Base-by-base conservation (phyloP, 768 basidiomycete species). In the Psilocybe sp. region DNA sequence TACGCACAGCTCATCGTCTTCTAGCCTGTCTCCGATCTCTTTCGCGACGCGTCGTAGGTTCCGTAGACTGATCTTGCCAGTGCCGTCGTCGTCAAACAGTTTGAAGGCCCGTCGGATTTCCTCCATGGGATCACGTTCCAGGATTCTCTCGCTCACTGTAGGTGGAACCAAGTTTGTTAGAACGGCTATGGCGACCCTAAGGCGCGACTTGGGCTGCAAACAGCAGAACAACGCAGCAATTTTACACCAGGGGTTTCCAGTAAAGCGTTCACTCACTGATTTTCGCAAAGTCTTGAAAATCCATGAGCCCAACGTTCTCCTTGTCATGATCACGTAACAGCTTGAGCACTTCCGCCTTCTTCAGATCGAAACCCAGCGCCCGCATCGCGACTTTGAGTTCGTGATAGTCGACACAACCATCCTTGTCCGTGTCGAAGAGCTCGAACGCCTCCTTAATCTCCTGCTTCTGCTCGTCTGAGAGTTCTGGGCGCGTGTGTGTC, bases 371-470 rank as follows among this genome's bases (percentile, higher is more conserved):
- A 1, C 97, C 97, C 51, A 99, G 72, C 1, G 97, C 97, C 40
- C 97, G 81, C 92, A 99, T 95, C 45, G 96, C 94, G 61, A 99
- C 97, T 69, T 98, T 99, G 61, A 98, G 80, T 66, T 99, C 97
- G 72, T 99, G 97, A 70, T 98, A 98, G 72, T 98, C 97, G 49
- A 98, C 77, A 45, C 80, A 84, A 32, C 92, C 92, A 63, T 99
- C 97, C 75, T 98, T 97, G 79, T 99, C 97, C 40, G 94, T 91
- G 72, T 99, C 97, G 65, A 99, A 99, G 47, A 99, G 85, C 69
- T 98, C 96, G 62, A 99, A 99, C 0, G 97, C 97, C 63, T 99
- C 97, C 68, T 94, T 94, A 48, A 98, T 95, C 69, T 99, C 97
- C 60, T 93, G 90, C 60, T 90, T 90, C 61, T 92, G 90, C 64